Evolutionary conservation across 495 filamentous ascomycete species (phyloP).

Genomic region (Evernia prunastri): DNA sequence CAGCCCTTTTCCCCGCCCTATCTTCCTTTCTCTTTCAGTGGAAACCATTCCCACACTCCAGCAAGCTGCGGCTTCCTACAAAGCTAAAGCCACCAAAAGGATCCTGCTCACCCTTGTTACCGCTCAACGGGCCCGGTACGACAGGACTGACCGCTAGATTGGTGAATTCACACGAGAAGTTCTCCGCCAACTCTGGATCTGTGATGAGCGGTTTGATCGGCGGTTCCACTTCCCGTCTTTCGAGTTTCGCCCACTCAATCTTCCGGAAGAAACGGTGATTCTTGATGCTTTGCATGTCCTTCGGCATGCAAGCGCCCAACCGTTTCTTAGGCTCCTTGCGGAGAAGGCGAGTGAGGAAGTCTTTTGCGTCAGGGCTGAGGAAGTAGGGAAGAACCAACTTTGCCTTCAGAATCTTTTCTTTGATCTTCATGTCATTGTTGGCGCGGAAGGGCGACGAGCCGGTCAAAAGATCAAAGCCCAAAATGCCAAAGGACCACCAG

Average conservation of each 20-base stretch:
- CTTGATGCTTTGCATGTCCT: conserved; percentile 80
- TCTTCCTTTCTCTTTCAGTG: background rate
- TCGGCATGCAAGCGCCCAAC: conserved; percentile 78
- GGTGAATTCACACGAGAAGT: conserved; percentile 86
- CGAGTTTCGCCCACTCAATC: conserved; percentile 85
- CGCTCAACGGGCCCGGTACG: conserved; percentile 32
- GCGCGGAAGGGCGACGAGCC: conserved; percentile 84
- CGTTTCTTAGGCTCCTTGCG: conserved; percentile 88
- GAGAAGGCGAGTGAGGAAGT: conserved; percentile 78
- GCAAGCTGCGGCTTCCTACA: conserved; percentile 79
- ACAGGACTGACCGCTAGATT: conserved; percentile 68
- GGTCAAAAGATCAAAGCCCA: conserved; percentile 87
- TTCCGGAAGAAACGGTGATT: conserved; percentile 93
- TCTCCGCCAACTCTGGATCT: conserved; percentile 90
- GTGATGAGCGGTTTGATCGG: conserved; percentile 91
- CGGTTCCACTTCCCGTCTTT: conserved; percentile 67
- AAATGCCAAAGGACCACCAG: conserved; percentile 95
- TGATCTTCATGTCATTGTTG: conserved; percentile 83
- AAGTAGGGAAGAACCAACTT: conserved; percentile 84
- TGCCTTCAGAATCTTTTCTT: conserved; percentile 86
- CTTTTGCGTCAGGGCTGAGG: conserved; percentile 82
- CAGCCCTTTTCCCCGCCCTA: background rate
- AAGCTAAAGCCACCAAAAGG: conserved; percentile 95
- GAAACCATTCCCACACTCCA: conserved; percentile 44
- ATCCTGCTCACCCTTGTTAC: conserved; percentile 49